Conservation (phyloP, 805 yeast genomes). For the Vanderwaltozyma polyspora region DNA sequence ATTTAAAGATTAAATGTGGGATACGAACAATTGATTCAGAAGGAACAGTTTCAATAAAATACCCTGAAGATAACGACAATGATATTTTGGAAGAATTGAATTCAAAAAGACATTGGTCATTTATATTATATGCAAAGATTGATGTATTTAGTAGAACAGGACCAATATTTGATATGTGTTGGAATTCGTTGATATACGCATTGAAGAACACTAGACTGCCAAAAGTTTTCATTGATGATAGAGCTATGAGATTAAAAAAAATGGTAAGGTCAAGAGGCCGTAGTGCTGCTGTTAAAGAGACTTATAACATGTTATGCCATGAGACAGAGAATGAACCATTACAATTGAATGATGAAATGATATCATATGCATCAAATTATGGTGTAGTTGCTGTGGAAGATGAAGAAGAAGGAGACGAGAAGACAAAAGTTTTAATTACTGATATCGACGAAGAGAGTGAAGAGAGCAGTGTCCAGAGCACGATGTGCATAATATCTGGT, state of each 20-base stretch:
- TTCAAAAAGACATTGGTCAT: constrained; percentile 36
- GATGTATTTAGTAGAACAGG: constrained; percentile 75
- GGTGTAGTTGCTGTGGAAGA: constrained; percentile 42
- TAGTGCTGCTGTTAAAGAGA: constrained; percentile 35
- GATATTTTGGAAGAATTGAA: neutral
- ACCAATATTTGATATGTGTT: constrained; percentile 67
- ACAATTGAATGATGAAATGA: constrained; percentile 27
- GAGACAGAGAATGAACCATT: constrained; percentile 31
- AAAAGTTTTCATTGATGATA: constrained; percentile 53
- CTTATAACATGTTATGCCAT: constrained; percentile 48
- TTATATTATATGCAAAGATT: constrained; percentile 59
- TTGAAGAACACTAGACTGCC: constrained; percentile 54
- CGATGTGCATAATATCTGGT: constrained; percentile 33
- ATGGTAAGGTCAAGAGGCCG: constrained; percentile 43
- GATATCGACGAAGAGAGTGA: constrained; percentile 83
- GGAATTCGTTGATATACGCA: constrained; percentile 57
- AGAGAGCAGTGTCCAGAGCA: constrained; percentile 46
- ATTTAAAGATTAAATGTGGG: constrained; percentile 37
- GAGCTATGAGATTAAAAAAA: constrained; percentile 38
- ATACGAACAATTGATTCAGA: constrained; percentile 39
- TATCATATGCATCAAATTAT: constrained; percentile 40
- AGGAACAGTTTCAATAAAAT: constrained; percentile 36
- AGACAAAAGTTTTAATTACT: too few species aligned
- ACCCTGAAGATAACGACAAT: constrained; percentile 31
- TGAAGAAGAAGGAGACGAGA: constrained; percentile 13